Evolutionary conservation across 148 eudicot genomes (phyloP).

Genomic region (Vaccinium macrocarpon): DNA sequence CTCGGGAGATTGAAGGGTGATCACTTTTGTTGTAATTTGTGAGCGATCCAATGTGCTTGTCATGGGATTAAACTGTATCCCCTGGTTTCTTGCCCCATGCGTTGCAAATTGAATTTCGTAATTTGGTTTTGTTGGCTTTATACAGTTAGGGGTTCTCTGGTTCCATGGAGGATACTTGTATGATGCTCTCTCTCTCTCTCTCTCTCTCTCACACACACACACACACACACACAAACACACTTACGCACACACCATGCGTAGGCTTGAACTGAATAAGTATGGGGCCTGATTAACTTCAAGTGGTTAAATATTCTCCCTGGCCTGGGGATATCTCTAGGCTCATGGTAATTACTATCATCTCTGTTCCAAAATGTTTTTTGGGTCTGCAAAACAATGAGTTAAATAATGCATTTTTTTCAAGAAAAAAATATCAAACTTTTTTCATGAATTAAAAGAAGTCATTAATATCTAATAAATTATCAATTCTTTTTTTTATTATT

Average conservation of each 20-base stretch:
- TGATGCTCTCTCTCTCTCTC: neutral
- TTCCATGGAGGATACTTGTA: neutral
- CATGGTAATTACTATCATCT: neutral
- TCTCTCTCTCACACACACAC: neutral
- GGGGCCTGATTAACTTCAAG: neutral
- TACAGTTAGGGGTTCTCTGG: neutral
- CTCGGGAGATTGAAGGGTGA: neutral
- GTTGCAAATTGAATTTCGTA: neutral
- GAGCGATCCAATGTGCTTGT: neutral
- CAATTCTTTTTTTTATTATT: too few species aligned
- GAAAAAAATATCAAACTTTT: too few species aligned
- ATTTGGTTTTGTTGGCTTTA: neutral
- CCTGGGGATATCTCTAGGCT: neutral
- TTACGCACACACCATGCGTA: too few species aligned
- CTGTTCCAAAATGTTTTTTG: too few species aligned
- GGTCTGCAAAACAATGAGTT: too few species aligned
- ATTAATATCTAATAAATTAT: too few species aligned
- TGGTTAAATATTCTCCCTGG: neutral
- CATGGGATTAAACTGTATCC: neutral
- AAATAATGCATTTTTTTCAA: too few species aligned
- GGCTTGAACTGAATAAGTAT: too few species aligned
- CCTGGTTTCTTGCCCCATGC: neutral
- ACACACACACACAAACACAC: too few species aligned
- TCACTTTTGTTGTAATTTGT: neutral
- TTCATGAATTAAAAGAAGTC: too few species aligned